Evolutionary conservation across 148 eudicot genomes (phyloP).

Genomic region (Drosera capensis): DNA sequence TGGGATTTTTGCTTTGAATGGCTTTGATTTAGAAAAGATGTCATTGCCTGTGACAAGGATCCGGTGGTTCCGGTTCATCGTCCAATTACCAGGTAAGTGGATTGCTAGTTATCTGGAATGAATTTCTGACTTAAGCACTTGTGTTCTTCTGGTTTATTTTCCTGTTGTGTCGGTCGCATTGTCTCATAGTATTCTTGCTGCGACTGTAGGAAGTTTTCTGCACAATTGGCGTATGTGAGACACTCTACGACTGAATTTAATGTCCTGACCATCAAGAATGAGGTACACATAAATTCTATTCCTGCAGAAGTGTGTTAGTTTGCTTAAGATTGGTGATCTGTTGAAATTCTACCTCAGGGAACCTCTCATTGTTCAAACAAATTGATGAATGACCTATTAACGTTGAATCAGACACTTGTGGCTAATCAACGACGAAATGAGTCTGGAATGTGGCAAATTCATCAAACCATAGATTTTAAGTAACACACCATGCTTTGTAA

Average conservation of each 20-base stretch:
- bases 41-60: constrained; percentile 13
- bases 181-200: constrained; percentile 8
- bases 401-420: too few relatives aligned
- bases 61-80: constrained; percentile 31
- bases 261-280: neutral
- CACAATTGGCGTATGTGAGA: constrained; percentile 30
- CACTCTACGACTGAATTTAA: constrained; percentile 31
- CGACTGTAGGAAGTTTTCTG: constrained; percentile 47
- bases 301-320: too few relatives aligned
- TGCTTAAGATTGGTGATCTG: neutral
- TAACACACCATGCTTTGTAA: neutral
- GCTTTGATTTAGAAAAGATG: constrained; percentile 31
- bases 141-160: neutral
- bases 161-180: too few relatives aligned
- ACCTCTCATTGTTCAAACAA: too few relatives aligned
- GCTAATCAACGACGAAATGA: neutral
- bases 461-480: neutral
- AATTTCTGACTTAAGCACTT: neutral
- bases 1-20: constrained; percentile 4
- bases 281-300: too few relatives aligned
- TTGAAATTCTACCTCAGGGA: too few relatives aligned
- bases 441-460: neutral
- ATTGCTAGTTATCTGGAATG: neutral
- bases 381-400: too few relatives aligned
- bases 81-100: constrained; percentile 63